These are phyloP conservation scores for Serendipita vermifera DNA, from an alignment of 768 basidiomycete genomes.

Conservation along the genomic window DNA sequence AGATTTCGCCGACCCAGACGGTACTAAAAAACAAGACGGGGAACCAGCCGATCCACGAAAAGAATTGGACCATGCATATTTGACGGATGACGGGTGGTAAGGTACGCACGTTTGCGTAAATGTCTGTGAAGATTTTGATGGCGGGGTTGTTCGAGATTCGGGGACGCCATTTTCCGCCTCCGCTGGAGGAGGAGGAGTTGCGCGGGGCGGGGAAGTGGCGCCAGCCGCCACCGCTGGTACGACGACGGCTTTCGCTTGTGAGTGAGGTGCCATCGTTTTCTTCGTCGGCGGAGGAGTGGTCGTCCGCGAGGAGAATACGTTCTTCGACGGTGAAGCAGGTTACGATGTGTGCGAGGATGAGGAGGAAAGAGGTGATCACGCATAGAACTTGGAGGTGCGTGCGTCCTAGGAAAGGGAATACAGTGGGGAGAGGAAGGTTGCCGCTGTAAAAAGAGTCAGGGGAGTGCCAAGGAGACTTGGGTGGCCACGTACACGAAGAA, in stretches of 20 bases:
- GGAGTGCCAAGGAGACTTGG: not conserved
- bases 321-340: conserved; percentile 42
- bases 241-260: conserved; percentile 13
- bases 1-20: conserved; percentile 76
- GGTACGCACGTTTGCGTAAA: conserved; percentile 57
- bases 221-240: conserved; percentile 23
- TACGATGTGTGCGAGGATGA: conserved; percentile 51
- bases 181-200: no score
- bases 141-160: no score
- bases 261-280: conserved; percentile 18
- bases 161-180: conserved; percentile 18
- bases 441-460: conserved; percentile 37
- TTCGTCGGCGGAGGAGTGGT: no score
- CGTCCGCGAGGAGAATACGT: conserved; percentile 44
- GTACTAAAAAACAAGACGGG: conserved; percentile 82
- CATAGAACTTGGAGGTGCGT: conserved; percentile 74
- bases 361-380: conserved; percentile 53
- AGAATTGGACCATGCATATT: conserved; percentile 72
- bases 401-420: conserved; percentile 62
- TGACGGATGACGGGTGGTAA: conserved; percentile 65
- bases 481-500: conserved; percentile 63
- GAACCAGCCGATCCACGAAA: conserved; percentile 90
- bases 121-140: conserved; percentile 32
- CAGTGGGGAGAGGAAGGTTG: conserved; percentile 56
- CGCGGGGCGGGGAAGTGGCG: not conserved